These are phyloP conservation scores for Penstemon eatonii DNA, from an alignment of 257 asterid genomes.

Conservation along the genomic window DNA sequence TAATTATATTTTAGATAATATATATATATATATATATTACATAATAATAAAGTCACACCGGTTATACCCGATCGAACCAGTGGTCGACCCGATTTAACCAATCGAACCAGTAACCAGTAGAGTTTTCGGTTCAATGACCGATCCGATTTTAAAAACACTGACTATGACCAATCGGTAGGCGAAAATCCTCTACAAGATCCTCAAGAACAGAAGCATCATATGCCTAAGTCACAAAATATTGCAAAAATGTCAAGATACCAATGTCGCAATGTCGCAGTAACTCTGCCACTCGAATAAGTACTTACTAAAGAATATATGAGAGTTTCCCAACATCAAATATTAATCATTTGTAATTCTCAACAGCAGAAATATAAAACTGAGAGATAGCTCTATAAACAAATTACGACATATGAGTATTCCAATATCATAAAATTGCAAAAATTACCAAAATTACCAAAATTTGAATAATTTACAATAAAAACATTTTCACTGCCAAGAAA, in stretches of 20 bases:
- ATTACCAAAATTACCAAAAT: too few species aligned
- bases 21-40: too few species aligned
- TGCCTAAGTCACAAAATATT: conserved; percentile 42
- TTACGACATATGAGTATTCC: not conserved
- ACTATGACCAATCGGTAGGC: conserved; percentile 81
- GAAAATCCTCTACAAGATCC: conserved; percentile 91
- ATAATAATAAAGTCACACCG: too few species aligned
- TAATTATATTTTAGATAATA: too few species aligned
- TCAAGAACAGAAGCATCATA: conserved; percentile 74
- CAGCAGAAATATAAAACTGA: not conserved
- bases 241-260: conserved; percentile 10
- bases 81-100: too few species aligned
- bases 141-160: too few species aligned
- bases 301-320: not conserved
- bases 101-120: too few species aligned
- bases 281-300: conserved; percentile 8
- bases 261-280: not conserved
- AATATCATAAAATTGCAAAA: not conserved
- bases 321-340: not conserved
- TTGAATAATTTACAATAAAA: too few species aligned
- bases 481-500: too few species aligned
- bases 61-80: too few species aligned
- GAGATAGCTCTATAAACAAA: not conserved
- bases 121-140: too few species aligned
- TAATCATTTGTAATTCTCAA: not conserved